Conservation (phyloP, 352 stramenopile species). For the Phytopythium delawarense region DNA sequence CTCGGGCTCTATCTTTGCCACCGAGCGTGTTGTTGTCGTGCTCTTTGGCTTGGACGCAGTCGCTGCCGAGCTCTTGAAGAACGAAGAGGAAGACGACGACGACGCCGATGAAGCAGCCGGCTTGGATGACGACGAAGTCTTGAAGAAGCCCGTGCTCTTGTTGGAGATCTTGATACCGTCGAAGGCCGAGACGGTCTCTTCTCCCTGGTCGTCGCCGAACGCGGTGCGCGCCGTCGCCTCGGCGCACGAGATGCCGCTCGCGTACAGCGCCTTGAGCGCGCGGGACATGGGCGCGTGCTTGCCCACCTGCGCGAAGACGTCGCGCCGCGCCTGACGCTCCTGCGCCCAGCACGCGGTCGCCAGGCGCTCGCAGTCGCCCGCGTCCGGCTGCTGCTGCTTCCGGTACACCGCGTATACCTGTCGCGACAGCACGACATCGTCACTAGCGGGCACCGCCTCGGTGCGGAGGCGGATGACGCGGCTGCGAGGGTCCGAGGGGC, state of each 20-base stretch:
- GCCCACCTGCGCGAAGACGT: constrained; percentile 32
- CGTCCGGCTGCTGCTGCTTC: constrained; percentile 10
- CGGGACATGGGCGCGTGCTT: constrained; percentile 38
- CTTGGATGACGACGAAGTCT: background rate
- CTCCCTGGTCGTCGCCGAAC: constrained; percentile 42
- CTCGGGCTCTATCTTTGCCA: constrained; percentile 16
- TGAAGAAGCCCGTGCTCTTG: constrained; percentile 35
- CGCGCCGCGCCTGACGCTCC: constrained; percentile 56
- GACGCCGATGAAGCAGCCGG: constrained; percentile 7
- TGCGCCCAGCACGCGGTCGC: constrained; percentile 47
- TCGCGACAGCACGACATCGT: constrained; percentile 19
- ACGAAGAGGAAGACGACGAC: constrained; percentile 12
- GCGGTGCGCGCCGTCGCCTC: constrained; percentile 56
- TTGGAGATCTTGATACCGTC: constrained; percentile 39
- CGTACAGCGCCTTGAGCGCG: constrained; percentile 47
- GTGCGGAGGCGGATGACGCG: constrained; percentile 35
- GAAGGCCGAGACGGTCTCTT: constrained; percentile 66
- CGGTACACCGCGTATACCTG: constrained; percentile 61
- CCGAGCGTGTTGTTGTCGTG: constrained; percentile 16
- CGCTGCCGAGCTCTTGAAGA: constrained; percentile 26
- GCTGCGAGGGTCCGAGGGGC: constrained; percentile 32
- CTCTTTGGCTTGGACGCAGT: constrained; percentile 16
- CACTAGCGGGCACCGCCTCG: background rate
- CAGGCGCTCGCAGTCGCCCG: constrained; percentile 18
- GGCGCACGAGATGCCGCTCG: constrained; percentile 38